Evolutionary conservation across 805 yeast genomes (phyloP), one percentile per base, ranked within the genome.

Genomic region (Candida sakaeoensis): DNA sequence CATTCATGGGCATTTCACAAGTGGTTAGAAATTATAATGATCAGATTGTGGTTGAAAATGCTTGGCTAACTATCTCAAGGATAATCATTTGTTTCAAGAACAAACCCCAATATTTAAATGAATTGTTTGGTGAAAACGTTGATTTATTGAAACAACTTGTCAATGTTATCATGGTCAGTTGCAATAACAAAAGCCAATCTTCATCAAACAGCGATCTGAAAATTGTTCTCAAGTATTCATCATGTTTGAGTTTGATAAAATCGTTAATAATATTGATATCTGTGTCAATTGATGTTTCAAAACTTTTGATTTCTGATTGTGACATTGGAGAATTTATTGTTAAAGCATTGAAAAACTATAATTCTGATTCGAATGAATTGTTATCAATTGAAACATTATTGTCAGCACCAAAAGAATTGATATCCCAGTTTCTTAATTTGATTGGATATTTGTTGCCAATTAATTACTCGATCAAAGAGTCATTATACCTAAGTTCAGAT

Each of bases 401-500:
- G 79, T 76, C 81, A 39, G 75, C 80, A 2, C 89, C 91, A 0
- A 82, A 80, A 48, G 83, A 80, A n/a, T 54, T 85, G 21, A 57
- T 84, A 14, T 48, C 74, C 1, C 65, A 77, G 10, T 65, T 82
- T 14, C 59, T 86, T 14, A 70, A 74, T 29, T 63, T 87, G 36
- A 61, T 84, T 5, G 73, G 77, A 2, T 66, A 74, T 23, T 46
- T 85, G 2, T 57, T 87, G 14, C 95, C 95, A 0, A 58, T 63
- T 7, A 41, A 54, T 7, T 62, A 64, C 39, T n/a, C 55, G 4
- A 41, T 61, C 1, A 40, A 43, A 12, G 59, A 60, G 2, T 51
- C 65, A 2, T 64, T 66, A n/a, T 63, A 57, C 26, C 43, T 63
- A 37, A 48, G 48, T 18, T 48, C 48, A 29, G 40, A 44, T 21